These are phyloP conservation scores for Scutellaria barbata DNA, from an alignment of 257 asterid species.

Conservation along the genomic window DNA sequence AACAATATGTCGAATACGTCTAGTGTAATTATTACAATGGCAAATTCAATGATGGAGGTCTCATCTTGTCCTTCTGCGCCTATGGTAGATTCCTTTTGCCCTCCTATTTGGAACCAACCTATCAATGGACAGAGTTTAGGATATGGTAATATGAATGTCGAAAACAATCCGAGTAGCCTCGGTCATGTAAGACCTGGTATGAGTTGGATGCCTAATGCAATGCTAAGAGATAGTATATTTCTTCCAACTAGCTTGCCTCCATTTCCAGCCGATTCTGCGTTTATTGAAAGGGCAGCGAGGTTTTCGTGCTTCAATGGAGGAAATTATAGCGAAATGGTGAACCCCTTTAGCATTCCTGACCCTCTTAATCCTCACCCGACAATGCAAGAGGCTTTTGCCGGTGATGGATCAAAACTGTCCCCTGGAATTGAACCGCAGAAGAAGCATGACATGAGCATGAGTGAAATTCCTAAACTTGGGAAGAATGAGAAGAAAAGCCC, in stretches of 20 bases:
- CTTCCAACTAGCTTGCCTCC: slow-evolving; percentile 55
- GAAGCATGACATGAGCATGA: too few species aligned
- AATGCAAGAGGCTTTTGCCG: slow-evolving; percentile 44
- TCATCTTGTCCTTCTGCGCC: slow-evolving; percentile 46
- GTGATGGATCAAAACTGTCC: slow-evolving; percentile 41
- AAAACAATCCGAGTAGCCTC: slow-evolving; percentile 38
- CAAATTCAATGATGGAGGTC: slow-evolving; percentile 44
- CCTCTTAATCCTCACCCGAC: slow-evolving; percentile 44
- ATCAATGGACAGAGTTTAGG: slow-evolving; percentile 52
- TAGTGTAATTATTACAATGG: slow-evolving; percentile 43
- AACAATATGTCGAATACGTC: slow-evolving; percentile 42
- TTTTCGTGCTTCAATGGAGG: slow-evolving; percentile 75
- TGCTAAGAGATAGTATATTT: slow-evolving; percentile 55
- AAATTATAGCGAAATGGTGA: slow-evolving; percentile 50
- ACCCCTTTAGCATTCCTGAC: slow-evolving; percentile 49
- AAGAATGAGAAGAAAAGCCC: slow-evolving; percentile 40
- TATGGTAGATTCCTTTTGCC: slow-evolving; percentile 49
- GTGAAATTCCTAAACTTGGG: too few species aligned
- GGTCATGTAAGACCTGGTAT: slow-evolving; percentile 40
- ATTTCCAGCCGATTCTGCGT: slow-evolving; percentile 68
- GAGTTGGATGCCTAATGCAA: slow-evolving; percentile 50
- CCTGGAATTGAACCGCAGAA: neutral
- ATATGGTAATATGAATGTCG: slow-evolving; percentile 47
- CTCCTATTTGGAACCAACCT: slow-evolving; percentile 63
- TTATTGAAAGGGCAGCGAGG: slow-evolving; percentile 71